Evolutionary conservation across 208 protist genomes (phyloP), one percentile per base, ranked within the genome.

Genomic region (Leishmania martiniquensis): DNA sequence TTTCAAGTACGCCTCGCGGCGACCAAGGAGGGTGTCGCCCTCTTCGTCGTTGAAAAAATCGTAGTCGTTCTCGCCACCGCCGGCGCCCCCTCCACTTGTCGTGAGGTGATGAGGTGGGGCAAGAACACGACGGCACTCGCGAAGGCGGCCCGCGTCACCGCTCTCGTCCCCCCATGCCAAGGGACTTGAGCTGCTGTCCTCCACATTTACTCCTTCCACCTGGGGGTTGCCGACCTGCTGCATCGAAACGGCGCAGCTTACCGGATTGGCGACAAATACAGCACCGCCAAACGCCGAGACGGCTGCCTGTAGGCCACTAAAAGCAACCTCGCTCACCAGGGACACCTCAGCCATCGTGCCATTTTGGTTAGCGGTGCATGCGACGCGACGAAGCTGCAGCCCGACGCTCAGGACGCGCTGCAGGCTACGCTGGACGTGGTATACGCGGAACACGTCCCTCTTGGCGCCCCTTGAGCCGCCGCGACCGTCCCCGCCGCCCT

Each of bases 341-440:
- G 49, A 42, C 63, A 72, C 32, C 13, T 75, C 66, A 0, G 45
- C 22, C 12, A 51, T 34, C 4, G 2, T 70, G 49, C 34, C 20
- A 4, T 17, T 37, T 12, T 17, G 13, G 54, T 17, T 49, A 17
- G 15, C 67, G 9, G 17, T 29, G 25, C 4, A 12, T 0, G 54
- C 13, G 7, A 54, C 57, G 51, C 63, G 70, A 7, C 76, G 60
- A 10, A 84, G 78, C 37, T 70, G 68, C 51, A 88, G 67, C 4
- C 83, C 84, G 4, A 89, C 85, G 49, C 88, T 94, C 15, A 96
- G 77, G 65, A 92, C 72, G 4, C 88, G 86, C 66, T 89, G 92
- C 70, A 96, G 54, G 1, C 84, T 84, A 22, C 81, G 85, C 70
- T 94, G 89, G 4, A 87, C 84, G 63, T 75, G 72, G 54, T 88